phyloP scores from a whole-genome alignment of 2,329 filamentous ascomycete species.

The Epicoccum sorghinum region DNA sequence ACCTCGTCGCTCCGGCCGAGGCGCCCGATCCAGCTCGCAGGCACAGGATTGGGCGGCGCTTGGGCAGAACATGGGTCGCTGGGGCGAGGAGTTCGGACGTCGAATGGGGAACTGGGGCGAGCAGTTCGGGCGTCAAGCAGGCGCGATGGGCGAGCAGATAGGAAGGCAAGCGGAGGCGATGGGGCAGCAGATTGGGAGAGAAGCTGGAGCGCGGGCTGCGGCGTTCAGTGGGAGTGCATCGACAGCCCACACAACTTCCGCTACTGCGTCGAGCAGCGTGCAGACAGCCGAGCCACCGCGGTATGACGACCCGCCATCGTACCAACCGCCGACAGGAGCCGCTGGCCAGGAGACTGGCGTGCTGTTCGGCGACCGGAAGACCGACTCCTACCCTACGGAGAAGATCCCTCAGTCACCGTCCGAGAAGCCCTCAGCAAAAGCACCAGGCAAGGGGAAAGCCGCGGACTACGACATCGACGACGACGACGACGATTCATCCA shows the following conservation, averaged over 20 bases:
- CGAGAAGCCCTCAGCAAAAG: background rate
- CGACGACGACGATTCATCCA: slow-evolving; percentile 26
- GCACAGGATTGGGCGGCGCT: too few relatives aligned
- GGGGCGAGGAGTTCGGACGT: slow-evolving; percentile 22
- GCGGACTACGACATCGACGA: slow-evolving; percentile 14
- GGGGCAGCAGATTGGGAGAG: slow-evolving; percentile 27
- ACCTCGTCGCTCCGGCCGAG: slow-evolving; percentile 11
- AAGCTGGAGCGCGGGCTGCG: slow-evolving; percentile 6
- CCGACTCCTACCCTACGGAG: background rate
- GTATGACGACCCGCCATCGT: slow-evolving; percentile 25
- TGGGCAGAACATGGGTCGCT: background rate
- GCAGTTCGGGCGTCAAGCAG: slow-evolving; percentile 27
- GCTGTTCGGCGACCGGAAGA: slow-evolving; percentile 14
- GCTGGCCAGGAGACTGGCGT: slow-evolving; percentile 31
- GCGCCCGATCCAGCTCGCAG: background rate
- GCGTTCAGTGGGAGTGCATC: slow-evolving; percentile 5
- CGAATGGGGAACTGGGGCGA: slow-evolving; percentile 4
- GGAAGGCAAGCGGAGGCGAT: slow-evolving; percentile 32
- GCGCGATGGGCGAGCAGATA: slow-evolving; percentile 34
- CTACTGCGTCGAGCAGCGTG: slow-evolving; percentile 11
- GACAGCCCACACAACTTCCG: background rate
- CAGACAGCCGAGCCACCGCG: slow-evolving; percentile 6
- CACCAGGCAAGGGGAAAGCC: background rate
- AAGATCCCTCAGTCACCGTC: slow-evolving; percentile 2
- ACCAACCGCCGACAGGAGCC: slow-evolving; percentile 6